Evolutionary conservation across 768 basidiomycete genomes (phyloP).

Genomic region (Leccinum uliginosum): DNA sequence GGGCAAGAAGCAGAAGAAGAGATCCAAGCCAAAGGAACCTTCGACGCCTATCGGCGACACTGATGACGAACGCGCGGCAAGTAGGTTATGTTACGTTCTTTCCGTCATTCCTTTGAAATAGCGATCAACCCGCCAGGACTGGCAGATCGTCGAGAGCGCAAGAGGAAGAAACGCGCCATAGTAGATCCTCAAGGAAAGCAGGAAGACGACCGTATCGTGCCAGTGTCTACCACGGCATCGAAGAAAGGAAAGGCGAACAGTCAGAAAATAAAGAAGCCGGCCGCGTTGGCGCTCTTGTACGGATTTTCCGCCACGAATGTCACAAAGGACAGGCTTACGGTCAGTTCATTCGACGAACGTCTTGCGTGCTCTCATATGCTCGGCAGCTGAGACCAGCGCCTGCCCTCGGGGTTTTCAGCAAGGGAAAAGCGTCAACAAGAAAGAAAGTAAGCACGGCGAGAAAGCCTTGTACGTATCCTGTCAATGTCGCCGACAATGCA

Average conservation of each 20-base stretch:
- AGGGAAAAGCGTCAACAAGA: conserved; percentile 33
- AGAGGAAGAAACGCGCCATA: conserved; percentile 54
- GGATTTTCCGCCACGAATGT: conserved; percentile 37
- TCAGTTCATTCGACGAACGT: conserved; percentile 6
- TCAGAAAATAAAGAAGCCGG: conserved; percentile 21
- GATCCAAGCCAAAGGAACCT: conserved; percentile 21
- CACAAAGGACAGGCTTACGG: conserved; percentile 35
- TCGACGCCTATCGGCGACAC: conserved; percentile 14
- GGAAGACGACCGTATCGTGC: conserved; percentile 1
- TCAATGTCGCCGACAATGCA: neutral
- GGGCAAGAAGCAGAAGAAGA: conserved; percentile 18
- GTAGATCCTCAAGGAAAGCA: conserved; percentile 29
- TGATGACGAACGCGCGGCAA: conserved; percentile 35
- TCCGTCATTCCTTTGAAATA: neutral
- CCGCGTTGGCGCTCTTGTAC: conserved; percentile 34
- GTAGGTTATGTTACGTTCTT: conserved; percentile 24
- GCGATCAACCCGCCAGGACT: conserved; percentile 42
- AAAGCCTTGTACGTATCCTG: conserved; percentile 12
- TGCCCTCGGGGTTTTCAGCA: conserved; percentile 34
- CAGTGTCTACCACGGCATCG: neutral
- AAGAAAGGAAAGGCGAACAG: conserved; percentile 13
- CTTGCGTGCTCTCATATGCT: conserved; percentile 3
- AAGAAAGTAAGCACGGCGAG: conserved; percentile 14
- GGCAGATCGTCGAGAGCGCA: conserved; percentile 60
- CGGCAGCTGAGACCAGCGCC: conserved; percentile 28